Percentiles rank a stretch among this genome's conserved stretches.
Conservation (phyloP, 305 asterid species). For the Solanum chacoense region DNA sequence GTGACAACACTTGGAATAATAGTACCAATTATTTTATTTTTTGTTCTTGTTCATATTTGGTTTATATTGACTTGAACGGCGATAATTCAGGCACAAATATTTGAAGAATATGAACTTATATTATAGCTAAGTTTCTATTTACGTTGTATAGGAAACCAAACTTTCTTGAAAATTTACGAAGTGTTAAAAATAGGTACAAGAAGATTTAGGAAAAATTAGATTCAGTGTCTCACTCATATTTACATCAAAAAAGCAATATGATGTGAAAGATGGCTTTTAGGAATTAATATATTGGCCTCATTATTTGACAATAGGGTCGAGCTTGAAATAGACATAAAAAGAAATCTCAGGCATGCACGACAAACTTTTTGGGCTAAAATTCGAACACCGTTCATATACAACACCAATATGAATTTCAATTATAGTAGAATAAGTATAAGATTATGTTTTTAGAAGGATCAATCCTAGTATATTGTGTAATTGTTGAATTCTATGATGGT, state of each 20-base stretch:
- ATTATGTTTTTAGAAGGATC: no score
- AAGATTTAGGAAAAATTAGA: background rate
- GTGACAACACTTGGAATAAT: background rate
- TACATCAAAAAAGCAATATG: background rate
- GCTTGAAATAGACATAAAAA: background rate
- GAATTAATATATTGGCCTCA: background rate
- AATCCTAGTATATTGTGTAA: background rate
- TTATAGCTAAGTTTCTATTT: background rate
- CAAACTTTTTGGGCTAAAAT: background rate
- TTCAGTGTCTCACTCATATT: background rate
- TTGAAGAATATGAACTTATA: background rate
- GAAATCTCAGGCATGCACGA: background rate
- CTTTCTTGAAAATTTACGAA: background rate
- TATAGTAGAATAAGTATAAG: background rate
- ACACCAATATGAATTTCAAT: background rate
- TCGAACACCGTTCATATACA: background rate
- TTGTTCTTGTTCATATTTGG: background rate
- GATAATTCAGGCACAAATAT: background rate
- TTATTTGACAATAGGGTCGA: background rate
- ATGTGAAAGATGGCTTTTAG: constrained; percentile 3
- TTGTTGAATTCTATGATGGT: no score
- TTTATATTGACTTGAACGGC: background rate
- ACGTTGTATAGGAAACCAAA: background rate
- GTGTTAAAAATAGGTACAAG: background rate
- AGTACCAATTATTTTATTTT: no score